A percentile compares a stretch with the other conserved stretches of the same genome.
These are phyloP conservation scores for Saccharomycopsis fermentans DNA, from an alignment of 805 yeast species.

Conservation along the genomic window DNA sequence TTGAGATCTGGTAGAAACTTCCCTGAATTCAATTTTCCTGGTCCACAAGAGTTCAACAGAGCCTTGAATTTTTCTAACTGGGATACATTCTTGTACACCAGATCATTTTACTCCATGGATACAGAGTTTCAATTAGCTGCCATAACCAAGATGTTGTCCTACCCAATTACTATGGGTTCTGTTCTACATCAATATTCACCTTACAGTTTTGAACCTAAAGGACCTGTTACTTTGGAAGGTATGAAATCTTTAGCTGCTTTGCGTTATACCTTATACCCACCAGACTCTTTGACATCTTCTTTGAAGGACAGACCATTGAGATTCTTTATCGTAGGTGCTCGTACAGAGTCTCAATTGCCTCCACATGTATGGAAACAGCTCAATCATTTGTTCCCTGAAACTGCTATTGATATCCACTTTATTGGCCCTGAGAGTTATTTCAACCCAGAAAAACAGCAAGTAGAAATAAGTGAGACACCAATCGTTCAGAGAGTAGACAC, in stretches of 20 bases:
- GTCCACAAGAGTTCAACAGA: slow-evolving; percentile 63
- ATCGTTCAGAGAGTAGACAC: slow-evolving; percentile 64
- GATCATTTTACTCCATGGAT: slow-evolving; percentile 92
- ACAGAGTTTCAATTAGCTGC: slow-evolving; percentile 94
- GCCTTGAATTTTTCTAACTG: slow-evolving; percentile 70
- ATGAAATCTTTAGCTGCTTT: slow-evolving; percentile 88
- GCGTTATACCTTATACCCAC: slow-evolving; percentile 80
- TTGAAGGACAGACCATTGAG: slow-evolving; percentile 83
- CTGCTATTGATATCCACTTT: slow-evolving; percentile 77
- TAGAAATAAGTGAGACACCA: slow-evolving; percentile 51
- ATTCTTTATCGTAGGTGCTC: slow-evolving; percentile 80
- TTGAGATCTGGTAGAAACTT: slow-evolving; percentile 86
- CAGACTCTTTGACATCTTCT: slow-evolving; percentile 36
- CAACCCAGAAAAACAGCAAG: slow-evolving; percentile 59
- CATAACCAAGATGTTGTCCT: slow-evolving; percentile 86
- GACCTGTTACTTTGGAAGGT: slow-evolving; percentile 87
- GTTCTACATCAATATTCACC: slow-evolving; percentile 80
- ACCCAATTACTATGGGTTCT: slow-evolving; percentile 84
- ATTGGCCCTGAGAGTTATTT: slow-evolving; percentile 88
- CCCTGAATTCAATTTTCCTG: slow-evolving; percentile 93
- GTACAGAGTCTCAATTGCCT: slow-evolving; percentile 89
- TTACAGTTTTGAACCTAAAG: slow-evolving; percentile 68
- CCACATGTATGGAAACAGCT: slow-evolving; percentile 94
- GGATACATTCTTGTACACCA: slow-evolving; percentile 89
- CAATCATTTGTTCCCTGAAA: slow-evolving; percentile 73